Evolutionary conservation across 2,329 filamentous ascomycete species (phyloP).

Genomic region (Diaporthe sp.): DNA sequence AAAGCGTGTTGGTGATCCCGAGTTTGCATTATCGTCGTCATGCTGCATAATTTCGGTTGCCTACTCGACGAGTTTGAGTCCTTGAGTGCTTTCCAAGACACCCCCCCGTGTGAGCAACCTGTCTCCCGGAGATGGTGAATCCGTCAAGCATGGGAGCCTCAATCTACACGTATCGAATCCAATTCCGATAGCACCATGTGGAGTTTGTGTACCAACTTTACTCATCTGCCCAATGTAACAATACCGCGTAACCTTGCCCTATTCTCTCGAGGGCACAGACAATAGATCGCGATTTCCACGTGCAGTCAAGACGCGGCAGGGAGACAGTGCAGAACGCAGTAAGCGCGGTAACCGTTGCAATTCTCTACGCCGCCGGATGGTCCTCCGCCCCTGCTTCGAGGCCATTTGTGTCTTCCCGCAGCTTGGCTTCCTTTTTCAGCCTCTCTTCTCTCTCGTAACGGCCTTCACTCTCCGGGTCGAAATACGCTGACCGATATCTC

Average conservation of each 20-base stretch:
- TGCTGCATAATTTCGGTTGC: neutral
- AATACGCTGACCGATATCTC: slow-evolving; percentile 47
- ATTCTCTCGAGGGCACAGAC: neutral
- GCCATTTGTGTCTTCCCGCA: neutral
- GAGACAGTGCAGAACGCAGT: neutral
- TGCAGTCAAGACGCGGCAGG: neutral
- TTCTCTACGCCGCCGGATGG: neutral
- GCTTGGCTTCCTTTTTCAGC: slow-evolving; percentile 41
- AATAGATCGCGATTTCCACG: neutral
- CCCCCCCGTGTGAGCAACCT: neutral
- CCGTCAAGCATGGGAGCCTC: slow-evolving; percentile 6
- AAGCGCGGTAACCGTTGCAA: neutral
- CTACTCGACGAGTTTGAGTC: neutral
- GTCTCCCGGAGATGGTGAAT: neutral
- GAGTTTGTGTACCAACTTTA: neutral
- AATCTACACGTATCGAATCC: slow-evolving; percentile 3
- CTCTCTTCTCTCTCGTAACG: slow-evolving; percentile 47
- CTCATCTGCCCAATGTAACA: neutral
- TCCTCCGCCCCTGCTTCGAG: neutral
- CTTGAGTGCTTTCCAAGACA: neutral
- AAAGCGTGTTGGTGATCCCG: neutral
- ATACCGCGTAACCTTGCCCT: neutral
- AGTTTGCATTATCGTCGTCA: neutral
- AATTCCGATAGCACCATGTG: neutral
- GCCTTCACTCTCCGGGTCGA: slow-evolving; percentile 51